phyloP scores from a whole-genome alignment of 1,284 basidiomycete genomes.

The Ustilago vetiveriae region DNA sequence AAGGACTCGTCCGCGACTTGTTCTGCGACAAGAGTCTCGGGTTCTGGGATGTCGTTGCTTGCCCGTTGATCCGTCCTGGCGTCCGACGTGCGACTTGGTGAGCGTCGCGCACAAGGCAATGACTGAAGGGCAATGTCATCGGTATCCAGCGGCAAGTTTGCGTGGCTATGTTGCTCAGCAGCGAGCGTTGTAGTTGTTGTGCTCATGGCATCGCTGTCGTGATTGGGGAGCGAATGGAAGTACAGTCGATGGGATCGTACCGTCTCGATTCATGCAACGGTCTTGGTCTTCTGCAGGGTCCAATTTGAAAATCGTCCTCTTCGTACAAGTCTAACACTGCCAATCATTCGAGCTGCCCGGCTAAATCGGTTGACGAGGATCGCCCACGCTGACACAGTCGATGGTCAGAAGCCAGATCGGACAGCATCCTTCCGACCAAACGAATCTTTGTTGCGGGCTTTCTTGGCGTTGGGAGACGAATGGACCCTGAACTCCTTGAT shows the following conservation, averaged over 20 bases:
- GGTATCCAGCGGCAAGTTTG: neutral
- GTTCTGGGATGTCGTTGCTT: neutral
- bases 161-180: neutral
- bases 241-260: too few relatives aligned
- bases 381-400: neutral
- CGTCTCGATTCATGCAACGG: neutral
- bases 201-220: constrained; percentile 6
- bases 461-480: too few relatives aligned
- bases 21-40: neutral
- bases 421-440: constrained; percentile 7
- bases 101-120: constrained; percentile 1
- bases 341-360: too few relatives aligned
- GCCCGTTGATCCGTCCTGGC: neutral
- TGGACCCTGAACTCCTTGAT: constrained; percentile 15
- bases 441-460: too few relatives aligned
- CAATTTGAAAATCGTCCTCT: neutral
- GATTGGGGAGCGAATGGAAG: too few relatives aligned
- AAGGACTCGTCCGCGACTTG: constrained; percentile 8
- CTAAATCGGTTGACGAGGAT: neutral
- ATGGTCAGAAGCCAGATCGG: too few relatives aligned
- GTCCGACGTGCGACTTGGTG: constrained; percentile 9
- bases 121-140: constrained; percentile 13
- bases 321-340: constrained; percentile 3
- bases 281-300: too few relatives aligned
- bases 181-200: constrained; percentile 3